Conservation (phyloP, 2,329 filamentous ascomycete genomes). For the Venturia pyrina region DNA sequence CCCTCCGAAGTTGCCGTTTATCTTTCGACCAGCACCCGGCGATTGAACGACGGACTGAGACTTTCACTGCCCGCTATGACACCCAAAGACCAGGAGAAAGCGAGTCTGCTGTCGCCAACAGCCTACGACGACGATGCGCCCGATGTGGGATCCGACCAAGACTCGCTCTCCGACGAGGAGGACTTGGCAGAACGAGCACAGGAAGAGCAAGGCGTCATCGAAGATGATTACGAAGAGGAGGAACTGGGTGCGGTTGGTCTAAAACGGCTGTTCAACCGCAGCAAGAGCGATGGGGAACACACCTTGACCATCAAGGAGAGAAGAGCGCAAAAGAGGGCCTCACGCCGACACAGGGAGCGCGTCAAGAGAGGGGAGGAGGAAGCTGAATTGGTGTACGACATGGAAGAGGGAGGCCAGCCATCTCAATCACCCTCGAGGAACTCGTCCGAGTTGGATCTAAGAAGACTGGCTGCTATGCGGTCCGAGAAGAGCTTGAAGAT, state of each 20-base stretch:
- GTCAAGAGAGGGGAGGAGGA: conserved; percentile 48
- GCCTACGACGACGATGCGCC: conserved; percentile 10
- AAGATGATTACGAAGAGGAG: conserved; percentile 10
- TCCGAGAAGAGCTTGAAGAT: conserved; percentile 28
- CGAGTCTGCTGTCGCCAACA: conserved; percentile 5
- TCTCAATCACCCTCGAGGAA: conserved; percentile 42
- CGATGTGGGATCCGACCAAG: conserved; percentile 3
- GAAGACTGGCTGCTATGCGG: conserved; percentile 24
- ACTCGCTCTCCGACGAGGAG: neutral
- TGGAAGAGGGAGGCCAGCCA: conserved; percentile 70
- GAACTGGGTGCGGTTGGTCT: neutral
- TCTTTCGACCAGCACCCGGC: neutral
- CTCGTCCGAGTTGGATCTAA: conserved; percentile 37
- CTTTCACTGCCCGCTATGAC: neutral
- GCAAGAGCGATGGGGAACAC: neutral
- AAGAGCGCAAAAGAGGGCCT: conserved; percentile 6
- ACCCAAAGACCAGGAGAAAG: conserved; percentile 8
- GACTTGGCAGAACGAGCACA: neutral
- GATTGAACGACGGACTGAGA: neutral
- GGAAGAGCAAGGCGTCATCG: conserved; percentile 9
- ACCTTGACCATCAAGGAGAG: conserved; percentile 8
- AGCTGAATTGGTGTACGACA: conserved; percentile 74
- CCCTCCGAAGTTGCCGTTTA: neutral
- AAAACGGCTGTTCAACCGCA: neutral
- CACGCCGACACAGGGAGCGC: conserved; percentile 14